These are phyloP conservation scores for Royoungia palumana DNA, from an alignment of 768 basidiomycete genomes.

Conservation along the genomic window DNA sequence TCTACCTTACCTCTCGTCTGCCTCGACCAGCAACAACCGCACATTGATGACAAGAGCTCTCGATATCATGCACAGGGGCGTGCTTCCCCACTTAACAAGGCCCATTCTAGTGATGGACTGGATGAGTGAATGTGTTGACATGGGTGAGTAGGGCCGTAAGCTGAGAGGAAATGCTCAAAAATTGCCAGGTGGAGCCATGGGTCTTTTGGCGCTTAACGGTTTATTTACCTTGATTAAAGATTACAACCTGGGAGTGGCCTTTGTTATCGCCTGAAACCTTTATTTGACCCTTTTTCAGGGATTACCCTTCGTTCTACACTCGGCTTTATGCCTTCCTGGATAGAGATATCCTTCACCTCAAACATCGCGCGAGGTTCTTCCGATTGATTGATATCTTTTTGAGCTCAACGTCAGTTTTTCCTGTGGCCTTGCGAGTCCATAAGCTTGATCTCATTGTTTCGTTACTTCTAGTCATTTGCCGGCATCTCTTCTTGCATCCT, in stretches of 20 bases:
- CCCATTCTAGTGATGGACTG: conserved; percentile 88
- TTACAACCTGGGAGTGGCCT: conserved; percentile 77
- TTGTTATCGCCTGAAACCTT: background rate
- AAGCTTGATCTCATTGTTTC: background rate
- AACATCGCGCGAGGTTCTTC: conserved; percentile 94
- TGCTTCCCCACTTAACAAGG: conserved; percentile 79
- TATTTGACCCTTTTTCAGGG: conserved; percentile 45
- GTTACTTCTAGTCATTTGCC: conserved; percentile 72
- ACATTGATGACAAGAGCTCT: conserved; percentile 54
- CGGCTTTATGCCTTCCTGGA: conserved; percentile 89
- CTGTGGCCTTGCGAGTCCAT: background rate
- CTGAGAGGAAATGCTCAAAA: background rate
- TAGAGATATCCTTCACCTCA: conserved; percentile 83
- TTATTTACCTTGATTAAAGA: conserved; percentile 88
- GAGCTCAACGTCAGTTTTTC: conserved; percentile 72
- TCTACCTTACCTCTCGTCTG: conserved; percentile 54
- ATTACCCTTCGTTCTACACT: conserved; percentile 94
- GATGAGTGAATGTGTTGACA: conserved; percentile 80
- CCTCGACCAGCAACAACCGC: conserved; percentile 29
- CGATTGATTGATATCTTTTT: conserved; percentile 88
- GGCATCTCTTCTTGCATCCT: conserved; percentile 87
- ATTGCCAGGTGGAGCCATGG: conserved; percentile 69
- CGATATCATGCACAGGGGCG: conserved; percentile 77
- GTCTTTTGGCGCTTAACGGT: conserved; percentile 86
- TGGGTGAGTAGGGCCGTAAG: conserved; percentile 45